Evolutionary conservation across 2,329 filamentous ascomycete genomes (phyloP).

Genomic region (Purpureocillium lavendulum): DNA sequence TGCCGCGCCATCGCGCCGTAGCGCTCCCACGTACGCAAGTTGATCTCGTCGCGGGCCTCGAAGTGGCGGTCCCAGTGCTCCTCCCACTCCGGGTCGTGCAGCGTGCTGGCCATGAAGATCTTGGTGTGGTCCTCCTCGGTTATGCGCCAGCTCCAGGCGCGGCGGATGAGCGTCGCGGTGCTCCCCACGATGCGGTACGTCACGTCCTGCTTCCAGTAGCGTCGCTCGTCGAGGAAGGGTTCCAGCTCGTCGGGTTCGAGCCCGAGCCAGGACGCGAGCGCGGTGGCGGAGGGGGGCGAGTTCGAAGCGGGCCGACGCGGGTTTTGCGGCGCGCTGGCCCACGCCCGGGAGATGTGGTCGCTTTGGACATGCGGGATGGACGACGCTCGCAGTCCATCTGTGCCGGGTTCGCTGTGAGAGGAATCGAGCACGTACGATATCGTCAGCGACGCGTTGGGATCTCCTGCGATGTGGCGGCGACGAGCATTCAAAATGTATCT

Average conservation of each 20-base stretch:
- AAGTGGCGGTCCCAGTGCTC: conserved; percentile 15
- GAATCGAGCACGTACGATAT: too few species aligned
- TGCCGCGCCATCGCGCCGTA: conserved; percentile 15
- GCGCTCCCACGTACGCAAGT: conserved; percentile 14
- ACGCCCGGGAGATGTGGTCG: too few species aligned
- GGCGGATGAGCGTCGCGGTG: conserved; percentile 8
- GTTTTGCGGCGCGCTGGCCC: too few species aligned
- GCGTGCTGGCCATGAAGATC: conserved; percentile 12
- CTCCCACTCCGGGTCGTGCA: conserved; percentile 12
- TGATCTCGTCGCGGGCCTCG: conserved; percentile 7
- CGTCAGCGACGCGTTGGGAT: too few species aligned
- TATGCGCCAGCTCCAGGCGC: conserved; percentile 10
- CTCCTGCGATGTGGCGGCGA: too few species aligned
- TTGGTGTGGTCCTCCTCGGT: conserved; percentile 8
- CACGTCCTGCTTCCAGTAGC: neutral
- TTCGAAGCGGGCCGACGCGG: too few species aligned
- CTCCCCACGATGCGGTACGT: conserved; percentile 10
- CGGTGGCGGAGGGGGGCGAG: too few species aligned
- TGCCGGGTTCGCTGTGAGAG: too few species aligned
- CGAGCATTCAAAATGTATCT: too few species aligned
- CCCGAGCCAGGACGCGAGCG: too few species aligned
- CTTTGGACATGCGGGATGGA: too few species aligned
- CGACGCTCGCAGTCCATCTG: too few species aligned
- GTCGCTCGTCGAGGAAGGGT: neutral
- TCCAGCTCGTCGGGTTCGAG: conserved; percentile 3